Base-by-base conservation (phyloP, 1,284 basidiomycete species). In the Irpex sp. region DNA sequence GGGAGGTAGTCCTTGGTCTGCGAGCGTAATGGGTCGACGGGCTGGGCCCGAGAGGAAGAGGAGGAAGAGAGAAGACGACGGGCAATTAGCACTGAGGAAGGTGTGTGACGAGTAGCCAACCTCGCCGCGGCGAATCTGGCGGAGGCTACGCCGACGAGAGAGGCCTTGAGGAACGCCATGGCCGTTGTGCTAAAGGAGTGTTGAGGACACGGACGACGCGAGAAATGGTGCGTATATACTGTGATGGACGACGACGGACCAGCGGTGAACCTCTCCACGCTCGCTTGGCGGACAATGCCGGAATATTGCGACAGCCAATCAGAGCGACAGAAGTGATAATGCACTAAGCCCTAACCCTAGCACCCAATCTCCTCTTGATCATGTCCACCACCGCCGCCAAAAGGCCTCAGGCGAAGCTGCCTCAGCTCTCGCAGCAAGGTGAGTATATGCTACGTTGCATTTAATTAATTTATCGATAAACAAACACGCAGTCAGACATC, bases 341-440 rank as follows among this genome's bases (percentile, higher is more conserved):
- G 60, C 67, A 63, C 60, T 60, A 59, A 49, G 19, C 58, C 21
- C 9, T 19, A 62, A 58, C 19, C 43, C 17, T 46, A 56, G 54
- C 60, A 17, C 46, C 7, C 51, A 57, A 58, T 31, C 49, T n/a
- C 36, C 62, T 39, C 15, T 50, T n/a, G 43, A 58, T 39, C 43
- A 63, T 64, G 64, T 56, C 63, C 31, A 55, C 57, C 33, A 49
- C 60, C 37, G 21, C 64, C 7, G 89, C 87, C 71, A 66, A 79
- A 47, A 78, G 76, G 67, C 64, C 70, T 13, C 50, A 67, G 65
- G 54, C 67, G 64, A 88, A 87, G 73, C 70, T 75, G 5, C 76
- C 83, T 26, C 75, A 75, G 35, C 77, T 89, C 39, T 82, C 86
- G 60, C 83, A 89, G 69, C 89, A 92, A 80, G 91, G 91, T 92